Conservation (phyloP, 2,329 filamentous ascomycete species). For the Fusarium sp. region DNA sequence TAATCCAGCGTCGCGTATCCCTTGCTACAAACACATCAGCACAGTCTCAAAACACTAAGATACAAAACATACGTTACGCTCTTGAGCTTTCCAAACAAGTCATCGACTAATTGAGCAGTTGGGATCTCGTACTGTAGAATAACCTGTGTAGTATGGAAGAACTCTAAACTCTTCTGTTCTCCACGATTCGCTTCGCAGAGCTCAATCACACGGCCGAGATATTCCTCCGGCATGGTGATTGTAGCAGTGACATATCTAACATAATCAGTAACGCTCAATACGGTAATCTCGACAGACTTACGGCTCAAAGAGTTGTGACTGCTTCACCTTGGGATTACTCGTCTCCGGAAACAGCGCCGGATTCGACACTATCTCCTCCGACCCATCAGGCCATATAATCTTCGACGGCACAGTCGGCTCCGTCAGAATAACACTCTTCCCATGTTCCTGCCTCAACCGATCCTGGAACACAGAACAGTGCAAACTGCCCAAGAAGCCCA, state of each 20-base stretch:
- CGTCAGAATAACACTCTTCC: constrained; percentile 94
- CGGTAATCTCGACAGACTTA: constrained; percentile 30
- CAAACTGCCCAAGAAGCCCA: constrained; percentile 94
- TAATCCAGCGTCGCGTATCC: constrained; percentile 97
- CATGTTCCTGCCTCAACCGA: constrained; percentile 90
- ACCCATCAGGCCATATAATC: constrained; percentile 80
- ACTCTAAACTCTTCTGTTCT: constrained; percentile 85
- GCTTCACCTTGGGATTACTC: constrained; percentile 57
- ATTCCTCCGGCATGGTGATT: constrained; percentile 91
- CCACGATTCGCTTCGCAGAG: constrained; percentile 91
- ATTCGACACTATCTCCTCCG: constrained; percentile 80
- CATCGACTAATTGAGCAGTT: constrained; percentile 88
- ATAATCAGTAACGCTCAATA: not conserved
- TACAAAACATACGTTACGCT: constrained; percentile 68
- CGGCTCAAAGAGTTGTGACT: constrained; percentile 60
- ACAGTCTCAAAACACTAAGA: not conserved
- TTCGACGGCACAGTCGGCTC: constrained; percentile 95
- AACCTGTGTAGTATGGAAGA: constrained; percentile 91
- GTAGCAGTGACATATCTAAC: constrained; percentile 76
- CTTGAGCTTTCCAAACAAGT: constrained; percentile 97
- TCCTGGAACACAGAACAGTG: constrained; percentile 99
- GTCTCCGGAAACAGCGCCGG: constrained; percentile 85
- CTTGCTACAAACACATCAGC: constrained; percentile 58
- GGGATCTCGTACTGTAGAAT: constrained; percentile 94
- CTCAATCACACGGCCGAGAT: constrained; percentile 92